Conservation (phyloP, 1,284 basidiomycete species). For the Pterula multifida region DNA sequence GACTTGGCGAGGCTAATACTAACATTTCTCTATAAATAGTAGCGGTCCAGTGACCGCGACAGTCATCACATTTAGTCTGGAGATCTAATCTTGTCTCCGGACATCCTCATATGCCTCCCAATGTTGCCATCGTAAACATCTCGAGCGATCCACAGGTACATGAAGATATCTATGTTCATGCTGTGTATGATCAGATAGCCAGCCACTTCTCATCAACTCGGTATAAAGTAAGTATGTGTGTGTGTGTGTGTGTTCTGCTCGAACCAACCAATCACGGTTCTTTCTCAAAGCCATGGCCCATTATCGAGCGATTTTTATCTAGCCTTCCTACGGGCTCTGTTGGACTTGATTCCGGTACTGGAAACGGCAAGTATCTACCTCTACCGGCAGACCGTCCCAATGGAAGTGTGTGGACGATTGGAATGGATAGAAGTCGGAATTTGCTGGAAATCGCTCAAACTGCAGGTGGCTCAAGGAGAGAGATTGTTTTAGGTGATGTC, state of each 20-base stretch:
- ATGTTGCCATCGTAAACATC: constrained; percentile 28
- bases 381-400: constrained; percentile 46
- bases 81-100: background rate
- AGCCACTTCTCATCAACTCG: constrained; percentile 87
- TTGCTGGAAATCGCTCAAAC: constrained; percentile 64
- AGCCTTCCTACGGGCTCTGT: constrained; percentile 68
- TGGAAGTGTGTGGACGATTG: constrained; percentile 54
- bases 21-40: no score
- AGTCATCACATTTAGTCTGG: background rate
- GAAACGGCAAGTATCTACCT: constrained; percentile 94
- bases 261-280: background rate
- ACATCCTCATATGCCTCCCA: constrained; percentile 18
- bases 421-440: constrained; percentile 72
- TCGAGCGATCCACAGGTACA: constrained; percentile 42
- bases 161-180: constrained; percentile 70
- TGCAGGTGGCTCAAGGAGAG: constrained; percentile 36
- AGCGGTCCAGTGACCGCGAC: no score
- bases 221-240: constrained; percentile 68
- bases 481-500: constrained; percentile 70
- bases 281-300: constrained; percentile 76
- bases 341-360: constrained; percentile 91
- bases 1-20: no score
- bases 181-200: constrained; percentile 86
- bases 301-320: constrained; percentile 74
- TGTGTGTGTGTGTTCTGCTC: background rate